These are phyloP conservation scores for Pichia kluyveri DNA, from an alignment of 805 yeast species.

Conservation along the genomic window DNA sequence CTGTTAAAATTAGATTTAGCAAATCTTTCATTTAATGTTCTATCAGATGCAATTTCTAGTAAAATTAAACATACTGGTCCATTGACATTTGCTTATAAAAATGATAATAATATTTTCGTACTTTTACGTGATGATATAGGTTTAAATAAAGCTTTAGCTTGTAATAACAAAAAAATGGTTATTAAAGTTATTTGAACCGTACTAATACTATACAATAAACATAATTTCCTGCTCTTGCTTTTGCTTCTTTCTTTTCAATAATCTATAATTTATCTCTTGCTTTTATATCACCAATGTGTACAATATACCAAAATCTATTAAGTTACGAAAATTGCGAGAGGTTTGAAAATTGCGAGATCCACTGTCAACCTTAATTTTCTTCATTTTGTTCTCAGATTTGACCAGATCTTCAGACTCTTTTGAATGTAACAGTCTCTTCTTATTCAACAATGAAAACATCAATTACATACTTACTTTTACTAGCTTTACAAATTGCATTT, in stretches of 20 bases:
- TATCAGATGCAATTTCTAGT: conserved; percentile 7
- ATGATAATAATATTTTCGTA: conserved; percentile 11
- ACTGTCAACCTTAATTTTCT: no score
- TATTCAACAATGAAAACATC: no score
- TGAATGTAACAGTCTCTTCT: no score
- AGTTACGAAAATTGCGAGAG: no score
- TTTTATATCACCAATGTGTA: no score
- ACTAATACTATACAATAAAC: no score
- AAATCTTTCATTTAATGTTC: background rate
- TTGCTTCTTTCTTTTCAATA: background rate
- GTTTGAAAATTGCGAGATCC: no score
- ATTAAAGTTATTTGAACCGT: conserved; percentile 7
- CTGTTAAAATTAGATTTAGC: conserved; percentile 3
- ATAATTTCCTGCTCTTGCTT: background rate
- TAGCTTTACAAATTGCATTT: no score
- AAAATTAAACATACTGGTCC: conserved; percentile 8
- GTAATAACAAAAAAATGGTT: conserved; percentile 8
- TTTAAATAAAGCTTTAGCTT: conserved; percentile 8
- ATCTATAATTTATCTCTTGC: background rate
- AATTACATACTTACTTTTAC: no score
- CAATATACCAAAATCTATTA: no score
- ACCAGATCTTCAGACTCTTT: no score
- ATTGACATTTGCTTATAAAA: conserved; percentile 13
- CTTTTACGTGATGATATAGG: conserved; percentile 13
- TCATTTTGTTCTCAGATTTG: no score